Evolutionary conservation across 805 yeast genomes (phyloP).

Genomic region (Metschnikowia lochheadii): DNA sequence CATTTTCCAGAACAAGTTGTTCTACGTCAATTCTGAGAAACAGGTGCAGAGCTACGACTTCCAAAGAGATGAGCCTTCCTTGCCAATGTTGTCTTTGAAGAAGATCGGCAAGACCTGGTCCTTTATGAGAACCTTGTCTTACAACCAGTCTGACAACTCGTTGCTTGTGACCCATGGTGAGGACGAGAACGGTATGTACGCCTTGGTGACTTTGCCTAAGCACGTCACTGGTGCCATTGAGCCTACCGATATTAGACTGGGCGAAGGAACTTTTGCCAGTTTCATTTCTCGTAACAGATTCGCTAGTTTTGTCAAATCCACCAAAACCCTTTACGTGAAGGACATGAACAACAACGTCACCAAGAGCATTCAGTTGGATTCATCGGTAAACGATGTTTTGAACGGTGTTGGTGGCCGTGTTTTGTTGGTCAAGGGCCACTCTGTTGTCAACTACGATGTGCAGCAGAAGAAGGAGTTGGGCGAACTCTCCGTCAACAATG

Average conservation of each 20-base stretch:
- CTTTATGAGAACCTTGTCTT: constrained; percentile 77
- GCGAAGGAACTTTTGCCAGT: constrained; percentile 79
- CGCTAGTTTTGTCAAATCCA: constrained; percentile 65
- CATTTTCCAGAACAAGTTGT: constrained; percentile 65
- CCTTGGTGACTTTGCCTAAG: constrained; percentile 73
- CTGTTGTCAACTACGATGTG: constrained; percentile 82
- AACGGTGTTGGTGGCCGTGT: constrained; percentile 81
- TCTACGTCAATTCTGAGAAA: constrained; percentile 76
- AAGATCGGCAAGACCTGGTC: constrained; percentile 84
- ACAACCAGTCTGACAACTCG: constrained; percentile 89
- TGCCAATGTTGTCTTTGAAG: constrained; percentile 80
- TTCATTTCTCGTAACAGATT: constrained; percentile 95
- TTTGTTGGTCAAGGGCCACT: constrained; percentile 63
- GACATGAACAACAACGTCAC: constrained; percentile 81
- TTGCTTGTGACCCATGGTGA: constrained; percentile 78
- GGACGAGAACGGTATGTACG: constrained; percentile 62
- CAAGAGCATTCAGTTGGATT: constrained; percentile 69
- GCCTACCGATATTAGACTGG: constrained; percentile 74
- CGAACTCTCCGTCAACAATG: constrained; percentile 66
- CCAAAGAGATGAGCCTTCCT: constrained; percentile 55
- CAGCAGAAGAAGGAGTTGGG: constrained; percentile 82
- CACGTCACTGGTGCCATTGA: constrained; percentile 92
- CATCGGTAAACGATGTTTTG: constrained; percentile 65
- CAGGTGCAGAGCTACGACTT: constrained; percentile 81
- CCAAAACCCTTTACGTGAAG: constrained; percentile 71